Percentiles rank a stretch among this genome's conserved stretches.
phyloP scores from a whole-genome alignment of 345 rosid species.

The Acer campestre region DNA sequence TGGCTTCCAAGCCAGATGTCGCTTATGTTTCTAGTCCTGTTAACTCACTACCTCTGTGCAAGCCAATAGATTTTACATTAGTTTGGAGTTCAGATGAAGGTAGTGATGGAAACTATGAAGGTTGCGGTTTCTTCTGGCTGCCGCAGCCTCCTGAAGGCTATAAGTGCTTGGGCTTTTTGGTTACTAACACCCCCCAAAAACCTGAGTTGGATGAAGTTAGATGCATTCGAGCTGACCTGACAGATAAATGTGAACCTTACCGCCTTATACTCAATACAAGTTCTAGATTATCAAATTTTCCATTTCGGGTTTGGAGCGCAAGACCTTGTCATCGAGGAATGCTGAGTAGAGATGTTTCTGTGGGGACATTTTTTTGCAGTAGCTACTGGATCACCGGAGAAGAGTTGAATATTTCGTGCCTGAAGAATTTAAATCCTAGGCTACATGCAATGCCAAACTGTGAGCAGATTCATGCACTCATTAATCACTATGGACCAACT shows the following conservation, averaged over 20 bases:
- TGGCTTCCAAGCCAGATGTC: slow-evolving; percentile 25
- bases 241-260: slow-evolving; percentile 60
- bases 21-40: slow-evolving; percentile 7
- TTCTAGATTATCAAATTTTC: slow-evolving; percentile 40
- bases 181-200: slow-evolving; percentile 52
- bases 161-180: slow-evolving; percentile 65
- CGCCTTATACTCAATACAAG: slow-evolving; percentile 34
- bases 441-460: slow-evolving; percentile 76
- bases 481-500: slow-evolving; percentile 71
- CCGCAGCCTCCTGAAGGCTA: slow-evolving; percentile 80
- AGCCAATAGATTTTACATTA: slow-evolving; percentile 64
- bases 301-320: slow-evolving; percentile 62
- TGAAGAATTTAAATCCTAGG: slow-evolving; percentile 57
- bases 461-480: slow-evolving; percentile 66
- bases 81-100: slow-evolving; percentile 77
- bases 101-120: slow-evolving; percentile 30
- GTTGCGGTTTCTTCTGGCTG: slow-evolving; percentile 72
- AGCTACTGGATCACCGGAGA: slow-evolving; percentile 41
- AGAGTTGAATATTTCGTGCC: slow-evolving; percentile 47
- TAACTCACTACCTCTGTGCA: slow-evolving; percentile 45
- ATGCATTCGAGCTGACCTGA: slow-evolving; percentile 77
- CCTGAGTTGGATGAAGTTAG: slow-evolving; percentile 72
- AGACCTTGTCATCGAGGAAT: slow-evolving; percentile 71
- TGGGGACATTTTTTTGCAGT: slow-evolving; percentile 75
- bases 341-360: slow-evolving; percentile 65